A percentile compares a stretch with the other conserved stretches of the same genome.
These are phyloP conservation scores for Ophiostoma angusticollis DNA, from an alignment of 2,329 filamentous ascomycete genomes.

Conservation along the genomic window DNA sequence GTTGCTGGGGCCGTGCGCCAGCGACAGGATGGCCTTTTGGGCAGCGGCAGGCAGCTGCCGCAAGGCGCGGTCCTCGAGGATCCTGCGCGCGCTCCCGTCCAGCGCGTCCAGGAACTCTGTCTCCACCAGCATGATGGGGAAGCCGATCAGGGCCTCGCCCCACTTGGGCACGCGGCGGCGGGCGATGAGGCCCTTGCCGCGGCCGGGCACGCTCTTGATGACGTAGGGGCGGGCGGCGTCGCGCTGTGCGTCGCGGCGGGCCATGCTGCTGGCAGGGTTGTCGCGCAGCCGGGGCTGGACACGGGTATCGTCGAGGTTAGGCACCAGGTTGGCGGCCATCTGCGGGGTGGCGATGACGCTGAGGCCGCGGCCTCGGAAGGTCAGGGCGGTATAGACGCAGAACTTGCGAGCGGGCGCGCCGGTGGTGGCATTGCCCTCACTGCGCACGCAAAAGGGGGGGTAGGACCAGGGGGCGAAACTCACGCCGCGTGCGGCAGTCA, in stretches of 20 bases:
- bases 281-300: conserved; percentile 7
- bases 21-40: conserved; percentile 10
- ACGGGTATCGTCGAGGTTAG: conserved; percentile 15
- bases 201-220: conserved; percentile 13
- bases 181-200: conserved; percentile 16
- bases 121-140: conserved; percentile 15
- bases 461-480: conserved; percentile 14
- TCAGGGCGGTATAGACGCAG: conserved; percentile 16
- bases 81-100: conserved; percentile 6
- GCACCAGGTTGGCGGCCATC: conserved; percentile 14
- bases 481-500: background rate
- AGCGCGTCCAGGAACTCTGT: conserved; percentile 14
- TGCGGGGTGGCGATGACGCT: conserved; percentile 17
- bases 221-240: conserved; percentile 7
- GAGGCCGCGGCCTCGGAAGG: conserved; percentile 16
- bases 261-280: conserved; percentile 11
- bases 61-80: conserved; percentile 14
- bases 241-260: background rate
- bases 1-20: conserved; percentile 13
- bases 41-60: conserved; percentile 12
- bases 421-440: conserved; percentile 1
- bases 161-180: conserved; percentile 11
- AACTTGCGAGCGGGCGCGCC: conserved; percentile 7
- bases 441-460: conserved; percentile 11
- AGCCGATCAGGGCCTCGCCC: conserved; percentile 15